These are phyloP conservation scores for Acanthamoeba sp. DNA, from an alignment of 208 protist genomes.

Conservation along the genomic window DNA sequence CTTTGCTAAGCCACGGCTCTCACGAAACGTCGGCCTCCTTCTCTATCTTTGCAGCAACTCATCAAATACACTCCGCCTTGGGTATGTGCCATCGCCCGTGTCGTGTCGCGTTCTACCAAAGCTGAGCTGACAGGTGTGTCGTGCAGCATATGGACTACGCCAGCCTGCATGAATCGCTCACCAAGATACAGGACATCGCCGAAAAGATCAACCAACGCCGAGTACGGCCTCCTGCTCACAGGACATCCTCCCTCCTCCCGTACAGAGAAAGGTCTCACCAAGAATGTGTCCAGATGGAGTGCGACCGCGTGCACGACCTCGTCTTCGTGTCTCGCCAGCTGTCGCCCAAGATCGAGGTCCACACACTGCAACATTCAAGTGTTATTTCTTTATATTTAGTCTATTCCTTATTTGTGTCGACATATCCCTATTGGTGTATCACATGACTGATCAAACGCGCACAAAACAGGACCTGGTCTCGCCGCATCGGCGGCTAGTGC, in stretches of 20 bases:
- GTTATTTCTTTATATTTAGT: too few species aligned
- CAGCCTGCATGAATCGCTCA: background rate
- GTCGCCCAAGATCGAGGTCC: slow-evolving; percentile 28
- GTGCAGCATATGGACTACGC: background rate
- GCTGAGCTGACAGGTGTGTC: too few species aligned
- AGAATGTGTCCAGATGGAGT: slow-evolving; percentile 31
- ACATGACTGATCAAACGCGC: too few species aligned
- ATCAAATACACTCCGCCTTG: background rate
- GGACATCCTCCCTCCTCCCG: too few species aligned
- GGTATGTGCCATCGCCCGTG: background rate
- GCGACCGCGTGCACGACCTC: background rate
- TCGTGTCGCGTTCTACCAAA: too few species aligned
- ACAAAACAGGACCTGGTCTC: background rate
- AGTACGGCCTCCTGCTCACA: background rate
- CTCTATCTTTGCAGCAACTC: background rate
- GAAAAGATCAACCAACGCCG: background rate
- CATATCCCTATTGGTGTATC: too few species aligned
- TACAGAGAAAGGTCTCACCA: too few species aligned
- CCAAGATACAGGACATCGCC: background rate
- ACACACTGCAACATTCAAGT: too few species aligned
- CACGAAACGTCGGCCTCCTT: background rate
- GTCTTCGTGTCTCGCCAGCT: slow-evolving; percentile 11
- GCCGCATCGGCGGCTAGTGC: background rate
- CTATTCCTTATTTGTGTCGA: too few species aligned
- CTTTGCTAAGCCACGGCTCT: too few species aligned